phyloP scores from a whole-genome alignment of 164 flowering plant species.

The Liquidambar formosana region DNA sequence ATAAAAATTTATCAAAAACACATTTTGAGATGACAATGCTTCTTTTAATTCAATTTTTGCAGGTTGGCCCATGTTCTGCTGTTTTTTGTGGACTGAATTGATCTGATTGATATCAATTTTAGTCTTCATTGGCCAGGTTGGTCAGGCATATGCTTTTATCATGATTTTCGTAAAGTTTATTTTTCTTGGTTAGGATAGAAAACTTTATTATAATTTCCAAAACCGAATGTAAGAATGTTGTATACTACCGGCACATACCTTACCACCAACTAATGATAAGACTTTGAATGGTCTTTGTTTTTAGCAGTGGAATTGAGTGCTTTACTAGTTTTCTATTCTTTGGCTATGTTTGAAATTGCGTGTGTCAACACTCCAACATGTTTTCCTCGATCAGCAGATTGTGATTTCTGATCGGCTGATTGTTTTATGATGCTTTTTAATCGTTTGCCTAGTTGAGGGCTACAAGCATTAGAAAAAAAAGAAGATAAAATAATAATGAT shows the following conservation, averaged over 20 bases:
- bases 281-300: conserved; percentile 7
- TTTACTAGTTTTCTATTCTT: background rate
- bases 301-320: conserved; percentile 12
- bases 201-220: conserved; percentile 1
- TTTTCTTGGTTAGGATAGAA: conserved; percentile 8
- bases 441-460: too few relatives aligned
- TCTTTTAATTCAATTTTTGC: background rate
- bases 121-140: background rate
- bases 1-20: too few relatives aligned
- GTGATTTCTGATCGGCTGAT: too few relatives aligned
- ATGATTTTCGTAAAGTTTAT: background rate
- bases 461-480: too few relatives aligned
- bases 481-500: too few relatives aligned
- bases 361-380: too few relatives aligned
- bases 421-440: too few relatives aligned
- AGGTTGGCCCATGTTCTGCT: conserved; percentile 4
- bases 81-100: conserved; percentile 6
- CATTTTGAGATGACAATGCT: background rate
- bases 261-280: conserved; percentile 10
- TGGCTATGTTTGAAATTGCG: background rate
- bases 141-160: conserved; percentile 6
- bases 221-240: conserved; percentile 9
- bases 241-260: conserved; percentile 17
- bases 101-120: background rate
- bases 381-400: too few relatives aligned